Percentiles rank a stretch among this genome's conserved stretches.
phyloP scores from a whole-genome alignment of 345 rosid species.

The Brassica carinata region DNA sequence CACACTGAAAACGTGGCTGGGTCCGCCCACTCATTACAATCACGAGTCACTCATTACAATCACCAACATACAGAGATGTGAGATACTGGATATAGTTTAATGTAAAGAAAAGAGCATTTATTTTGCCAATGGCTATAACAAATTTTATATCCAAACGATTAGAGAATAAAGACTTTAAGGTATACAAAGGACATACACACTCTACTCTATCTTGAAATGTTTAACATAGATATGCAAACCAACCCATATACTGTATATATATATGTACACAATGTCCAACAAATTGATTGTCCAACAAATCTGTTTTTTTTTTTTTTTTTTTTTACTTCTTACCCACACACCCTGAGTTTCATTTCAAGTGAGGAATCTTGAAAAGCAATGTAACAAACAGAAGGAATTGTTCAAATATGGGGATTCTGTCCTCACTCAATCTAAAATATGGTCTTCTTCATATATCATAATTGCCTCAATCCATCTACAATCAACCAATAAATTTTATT shows the following conservation, averaged over 20 bases:
- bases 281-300: not conserved
- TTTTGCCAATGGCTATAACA: not conserved
- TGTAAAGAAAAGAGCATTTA: not conserved
- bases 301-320: not conserved
- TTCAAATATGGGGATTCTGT: not conserved
- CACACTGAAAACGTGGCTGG: no score
- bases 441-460: not conserved
- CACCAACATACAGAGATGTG: no score
- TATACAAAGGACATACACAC: not conserved
- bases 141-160: not conserved
- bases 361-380: not conserved
- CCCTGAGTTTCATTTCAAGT: not conserved
- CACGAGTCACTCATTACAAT: no score
- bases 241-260: no score
- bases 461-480: not conserved
- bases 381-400: not conserved
- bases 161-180: not conserved
- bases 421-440: not conserved
- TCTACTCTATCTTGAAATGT: not conserved
- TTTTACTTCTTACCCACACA: not conserved
- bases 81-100: no score
- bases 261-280: not conserved
- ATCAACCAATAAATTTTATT: no score
- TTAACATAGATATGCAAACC: no score
- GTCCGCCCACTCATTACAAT: no score